Base-by-base conservation (phyloP, 768 basidiomycete species). In the Lactarius quietus region DNA sequence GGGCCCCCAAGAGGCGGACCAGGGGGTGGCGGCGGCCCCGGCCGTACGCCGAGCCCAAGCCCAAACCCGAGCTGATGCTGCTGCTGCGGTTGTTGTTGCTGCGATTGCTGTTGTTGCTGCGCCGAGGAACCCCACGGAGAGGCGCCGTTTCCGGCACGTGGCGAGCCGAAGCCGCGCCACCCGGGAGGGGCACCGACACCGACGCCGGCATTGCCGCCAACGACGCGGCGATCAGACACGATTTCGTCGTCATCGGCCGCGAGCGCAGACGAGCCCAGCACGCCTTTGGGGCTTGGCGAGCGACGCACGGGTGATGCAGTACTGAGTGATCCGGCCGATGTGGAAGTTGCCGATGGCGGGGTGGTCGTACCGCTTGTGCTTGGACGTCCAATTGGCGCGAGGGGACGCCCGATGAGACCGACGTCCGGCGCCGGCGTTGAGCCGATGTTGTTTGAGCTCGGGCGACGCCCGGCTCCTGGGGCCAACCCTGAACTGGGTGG, bases 171-270 rank as follows among this genome's bases (percentile, higher is more conserved):
- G 31, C 64, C 64, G 31, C 60, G 55, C 64, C 64, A 65, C 56
- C 62, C 59, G 28, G 55, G 63, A 35, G 59, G 68, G 3, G 51
- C 59, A 10, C 61, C 58, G 20, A 53, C 62, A 12, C 43, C 38
- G 12, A 57, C 64, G 12, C 64, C 51, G 0, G 36, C 43, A 28
- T 38, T 59, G 20, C 63, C 63, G 56, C 55, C 55, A 1, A n/a
- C n/a, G 28, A 55, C 15, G 31, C 65, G 77, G 8, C 81, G 79
- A 20, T 81, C 76, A 45, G 81, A 76, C 18, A 92, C 83, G 14
- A 92, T 87, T 72, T 92, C 90, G 72, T 93, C 91, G 66, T 90
- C 90, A 65, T 91, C 90, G 17, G 89, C 84, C 3, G 86, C 84
- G 23, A 92, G 80, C 23, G 91, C 90, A 6, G 88, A 88, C 17